phyloP scores from a whole-genome alignment of 73 alveolate species.

The Paramecium octaurelia region DNA sequence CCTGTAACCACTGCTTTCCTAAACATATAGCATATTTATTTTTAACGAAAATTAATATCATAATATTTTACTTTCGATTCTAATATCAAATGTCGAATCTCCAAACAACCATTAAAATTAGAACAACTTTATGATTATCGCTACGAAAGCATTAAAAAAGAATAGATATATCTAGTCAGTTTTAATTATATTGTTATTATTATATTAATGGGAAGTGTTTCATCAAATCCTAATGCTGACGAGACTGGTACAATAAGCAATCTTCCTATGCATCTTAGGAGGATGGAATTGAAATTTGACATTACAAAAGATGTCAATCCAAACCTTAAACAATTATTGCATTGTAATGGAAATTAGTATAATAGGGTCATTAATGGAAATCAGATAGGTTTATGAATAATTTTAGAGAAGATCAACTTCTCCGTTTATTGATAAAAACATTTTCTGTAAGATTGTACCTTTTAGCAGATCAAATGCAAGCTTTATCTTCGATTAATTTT shows the following conservation, averaged over 20 bases:
- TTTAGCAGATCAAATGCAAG: slow-evolving; percentile 55
- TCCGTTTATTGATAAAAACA: slow-evolving; percentile 48
- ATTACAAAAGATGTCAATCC: slow-evolving; percentile 55
- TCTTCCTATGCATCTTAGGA: slow-evolving; percentile 44
- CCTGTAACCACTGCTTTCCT: slow-evolving; percentile 1
- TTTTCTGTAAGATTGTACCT: slow-evolving; percentile 55
- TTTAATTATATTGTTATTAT: background rate
- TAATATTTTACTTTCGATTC: background rate
- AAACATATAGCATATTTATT: background rate
- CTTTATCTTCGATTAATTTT: slow-evolving; percentile 38
- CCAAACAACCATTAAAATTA: background rate
- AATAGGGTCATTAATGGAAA: slow-evolving; percentile 53
- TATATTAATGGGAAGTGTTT: slow-evolving; percentile 52
- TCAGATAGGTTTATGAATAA: slow-evolving; percentile 51
- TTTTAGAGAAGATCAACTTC: slow-evolving; percentile 48
- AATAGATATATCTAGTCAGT: background rate
- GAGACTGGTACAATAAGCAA: slow-evolving; percentile 47
- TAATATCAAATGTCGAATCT: background rate
- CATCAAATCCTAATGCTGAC: slow-evolving; percentile 53
- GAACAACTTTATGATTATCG: background rate
- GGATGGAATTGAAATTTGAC: slow-evolving; percentile 53
- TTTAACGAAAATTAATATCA: background rate
- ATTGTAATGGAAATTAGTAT: background rate
- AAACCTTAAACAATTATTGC: slow-evolving; percentile 35
- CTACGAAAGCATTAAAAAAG: background rate